These are phyloP conservation scores for Suillus luteus DNA, from an alignment of 768 basidiomycete genomes.

Conservation along the genomic window DNA sequence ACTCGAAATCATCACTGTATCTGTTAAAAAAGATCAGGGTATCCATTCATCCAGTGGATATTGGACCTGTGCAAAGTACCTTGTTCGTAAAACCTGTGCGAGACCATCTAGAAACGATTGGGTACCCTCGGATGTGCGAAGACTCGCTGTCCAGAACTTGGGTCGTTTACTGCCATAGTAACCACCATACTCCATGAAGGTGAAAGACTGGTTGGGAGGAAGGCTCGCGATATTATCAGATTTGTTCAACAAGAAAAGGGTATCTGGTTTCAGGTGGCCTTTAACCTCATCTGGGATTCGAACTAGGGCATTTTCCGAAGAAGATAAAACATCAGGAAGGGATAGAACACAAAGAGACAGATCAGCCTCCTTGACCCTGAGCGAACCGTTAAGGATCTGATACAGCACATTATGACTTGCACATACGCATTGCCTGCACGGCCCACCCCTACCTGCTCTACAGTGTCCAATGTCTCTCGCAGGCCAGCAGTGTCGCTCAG, in stretches of 20 bases:
- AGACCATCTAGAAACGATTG: conserved; percentile 62
- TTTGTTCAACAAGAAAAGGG: conserved; percentile 81
- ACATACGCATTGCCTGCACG: conserved; percentile 70
- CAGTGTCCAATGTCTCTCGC: conserved; percentile 55
- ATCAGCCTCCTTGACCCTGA: conserved; percentile 68
- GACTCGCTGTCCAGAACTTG: conserved; percentile 60
- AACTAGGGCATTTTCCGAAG: conserved; percentile 18
- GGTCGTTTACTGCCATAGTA: no score
- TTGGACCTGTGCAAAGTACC: conserved; percentile 37
- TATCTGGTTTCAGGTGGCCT: conserved; percentile 52
- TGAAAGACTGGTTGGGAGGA: conserved; percentile 4
- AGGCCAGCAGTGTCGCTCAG: conserved; percentile 88
- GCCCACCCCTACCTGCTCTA: conserved; percentile 82
- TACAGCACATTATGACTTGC: background rate
- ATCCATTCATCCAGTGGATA: background rate
- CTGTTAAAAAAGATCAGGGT: background rate
- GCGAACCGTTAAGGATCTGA: background rate
- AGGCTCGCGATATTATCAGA: conserved; percentile 48
- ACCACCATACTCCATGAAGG: background rate
- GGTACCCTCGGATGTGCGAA: conserved; percentile 60
- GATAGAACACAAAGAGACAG: conserved; percentile 82
- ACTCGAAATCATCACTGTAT: conserved; percentile 2
- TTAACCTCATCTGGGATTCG: conserved; percentile 49
- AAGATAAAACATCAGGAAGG: conserved; percentile 46
- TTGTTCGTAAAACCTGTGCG: conserved; percentile 47